Evolutionary conservation across 805 yeast genomes (phyloP), one percentile per base, ranked within the genome.

Genomic region (Starmerella kuoi): DNA sequence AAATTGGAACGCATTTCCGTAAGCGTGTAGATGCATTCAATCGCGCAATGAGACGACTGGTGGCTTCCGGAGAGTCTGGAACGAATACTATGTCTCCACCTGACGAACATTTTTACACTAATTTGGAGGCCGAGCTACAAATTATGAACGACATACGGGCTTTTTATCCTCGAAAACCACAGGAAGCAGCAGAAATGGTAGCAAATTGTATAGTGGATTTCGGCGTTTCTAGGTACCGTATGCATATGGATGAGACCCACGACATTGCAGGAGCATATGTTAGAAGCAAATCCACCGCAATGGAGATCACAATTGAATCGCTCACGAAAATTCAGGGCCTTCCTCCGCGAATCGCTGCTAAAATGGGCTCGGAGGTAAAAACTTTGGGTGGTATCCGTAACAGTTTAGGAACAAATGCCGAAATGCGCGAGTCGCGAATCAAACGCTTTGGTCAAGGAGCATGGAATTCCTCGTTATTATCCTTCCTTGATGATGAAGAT

Each of bases 311-410:
- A 3, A 33, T 38, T 11, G 51, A 48, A 36, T 23, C 46, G 3
- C 35, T 48, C 5, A 35, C 44, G 15, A 41, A 35, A 6, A 33
- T 48, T 14, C 51, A 34, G 22, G 52, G 52, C 3, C 38, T 48
- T 26, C 45, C 46, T 2, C 52, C 52, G 5, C 47, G 50, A n/a
- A 48, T 47, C 7, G 49, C 50, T 7, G 22, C 45, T 3, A 17
- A 32, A 3, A 26, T 48, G 11, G 46, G 38, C 3, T 15, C 35
- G 12, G 51, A 47, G 19, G 27, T 37, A 18, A 24, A 26, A 24
- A 27, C 22, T 7, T 14, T 48, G n/a, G 52, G 52, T 5, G 32
- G 36, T 2, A 17, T 48, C 6, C 9, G 8, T 21, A 4, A n/a
- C 14, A 12, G 4, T 11, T 26, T 48, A 8, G 51, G 46, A 17